Evolutionary conservation across 768 basidiomycete genomes (phyloP).

Genomic region (Sutorius australiensis): DNA sequence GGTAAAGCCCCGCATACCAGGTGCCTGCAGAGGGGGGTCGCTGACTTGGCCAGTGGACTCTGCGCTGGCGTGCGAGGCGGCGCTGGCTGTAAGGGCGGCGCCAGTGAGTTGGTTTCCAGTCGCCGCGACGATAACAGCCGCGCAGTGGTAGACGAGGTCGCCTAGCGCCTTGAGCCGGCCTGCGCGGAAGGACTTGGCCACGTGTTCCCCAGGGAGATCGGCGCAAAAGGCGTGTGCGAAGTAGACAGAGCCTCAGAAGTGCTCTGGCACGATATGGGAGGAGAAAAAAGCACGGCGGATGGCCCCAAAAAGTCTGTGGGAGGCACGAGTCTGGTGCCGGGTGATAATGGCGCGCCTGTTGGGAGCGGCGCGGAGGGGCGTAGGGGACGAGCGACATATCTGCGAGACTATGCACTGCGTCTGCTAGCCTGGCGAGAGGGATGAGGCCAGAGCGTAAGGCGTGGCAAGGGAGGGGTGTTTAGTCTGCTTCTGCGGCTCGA

Average conservation of each 20-base stretch:
- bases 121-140: constrained; percentile 91
- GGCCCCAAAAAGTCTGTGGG: constrained; percentile 86
- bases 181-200: constrained; percentile 62
- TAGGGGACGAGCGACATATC: constrained; percentile 81
- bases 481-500: constrained; percentile 74
- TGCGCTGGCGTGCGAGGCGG: constrained; percentile 46
- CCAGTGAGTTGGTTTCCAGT: constrained; percentile 44
- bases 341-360: constrained; percentile 94
- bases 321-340: constrained; percentile 87
- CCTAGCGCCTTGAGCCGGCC: constrained; percentile 97
- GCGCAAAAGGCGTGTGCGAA: constrained; percentile 95
- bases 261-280: constrained; percentile 69
- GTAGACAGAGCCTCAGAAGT: constrained; percentile 91
- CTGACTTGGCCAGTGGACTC: constrained; percentile 23
- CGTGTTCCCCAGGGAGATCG: constrained; percentile 77
- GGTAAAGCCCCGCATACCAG: no score
- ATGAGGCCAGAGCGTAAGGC: background rate
- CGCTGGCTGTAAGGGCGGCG: constrained; percentile 50
- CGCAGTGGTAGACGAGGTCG: constrained; percentile 90
- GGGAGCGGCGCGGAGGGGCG: constrained; percentile 84
- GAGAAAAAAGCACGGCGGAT: constrained; percentile 80
- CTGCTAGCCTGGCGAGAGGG: constrained; percentile 67
- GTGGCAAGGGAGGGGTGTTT: constrained; percentile 38
- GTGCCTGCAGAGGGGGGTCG: no score
- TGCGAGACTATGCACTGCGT: constrained; percentile 85